Evolutionary conservation across 208 protist genomes (phyloP).

Genomic region (Vickermania ingenoplastis): DNA sequence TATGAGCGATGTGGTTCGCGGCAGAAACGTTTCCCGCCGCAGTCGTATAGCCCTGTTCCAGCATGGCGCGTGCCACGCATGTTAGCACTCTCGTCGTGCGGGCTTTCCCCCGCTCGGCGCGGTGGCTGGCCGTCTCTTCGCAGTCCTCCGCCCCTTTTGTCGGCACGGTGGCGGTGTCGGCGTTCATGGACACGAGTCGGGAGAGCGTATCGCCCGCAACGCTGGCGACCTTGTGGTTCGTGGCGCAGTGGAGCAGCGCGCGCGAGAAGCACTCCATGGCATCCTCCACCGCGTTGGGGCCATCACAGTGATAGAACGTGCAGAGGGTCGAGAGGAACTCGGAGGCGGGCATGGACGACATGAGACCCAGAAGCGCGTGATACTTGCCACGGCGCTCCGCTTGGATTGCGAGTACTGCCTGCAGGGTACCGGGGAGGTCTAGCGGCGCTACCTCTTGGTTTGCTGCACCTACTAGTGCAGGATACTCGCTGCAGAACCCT

Average conservation of each 20-base stretch:
- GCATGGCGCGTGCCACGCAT: slow-evolving; percentile 45
- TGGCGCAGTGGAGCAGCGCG: slow-evolving; percentile 44
- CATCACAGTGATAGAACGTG: slow-evolving; percentile 15
- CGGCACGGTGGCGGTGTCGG: background rate
- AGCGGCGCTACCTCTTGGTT: background rate
- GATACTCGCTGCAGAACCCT: background rate
- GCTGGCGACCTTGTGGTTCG: slow-evolving; percentile 79
- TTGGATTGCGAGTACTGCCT: slow-evolving; percentile 36
- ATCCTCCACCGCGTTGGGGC: slow-evolving; percentile 8
- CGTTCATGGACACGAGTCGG: slow-evolving; percentile 9
- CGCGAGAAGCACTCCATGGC: slow-evolving; percentile 28
- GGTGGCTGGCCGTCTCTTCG: background rate
- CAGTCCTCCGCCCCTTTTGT: background rate
- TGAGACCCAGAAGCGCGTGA: slow-evolving; percentile 66
- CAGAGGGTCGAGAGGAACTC: slow-evolving; percentile 36
- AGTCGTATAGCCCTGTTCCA: slow-evolving; percentile 28
- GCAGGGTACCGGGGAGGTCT: slow-evolving; percentile 19
- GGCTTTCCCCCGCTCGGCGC: slow-evolving; percentile 6
- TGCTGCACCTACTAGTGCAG: background rate
- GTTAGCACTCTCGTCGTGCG: slow-evolving; percentile 49
- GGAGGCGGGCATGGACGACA: slow-evolving; percentile 30
- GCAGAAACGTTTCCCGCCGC: slow-evolving; percentile 37
- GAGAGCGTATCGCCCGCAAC: slow-evolving; percentile 72
- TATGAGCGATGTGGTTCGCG: slow-evolving; percentile 45
- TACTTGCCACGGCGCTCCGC: slow-evolving; percentile 80